These are phyloP conservation scores for Metarhizium album DNA, from an alignment of 2,329 filamentous ascomycete species.

Conservation along the genomic window DNA sequence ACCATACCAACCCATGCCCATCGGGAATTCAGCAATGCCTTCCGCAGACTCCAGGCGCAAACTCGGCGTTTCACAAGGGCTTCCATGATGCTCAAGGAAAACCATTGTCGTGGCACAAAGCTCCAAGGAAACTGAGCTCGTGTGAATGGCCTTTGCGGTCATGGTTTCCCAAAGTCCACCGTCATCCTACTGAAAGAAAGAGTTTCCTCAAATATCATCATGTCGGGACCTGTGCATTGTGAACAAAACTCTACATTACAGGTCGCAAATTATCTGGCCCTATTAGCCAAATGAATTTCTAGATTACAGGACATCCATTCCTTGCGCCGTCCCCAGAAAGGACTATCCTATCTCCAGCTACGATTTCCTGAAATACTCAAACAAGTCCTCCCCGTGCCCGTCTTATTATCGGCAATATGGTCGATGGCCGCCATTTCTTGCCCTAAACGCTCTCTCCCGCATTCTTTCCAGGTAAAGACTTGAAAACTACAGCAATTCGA, in stretches of 20 bases:
- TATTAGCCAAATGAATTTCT: not conserved
- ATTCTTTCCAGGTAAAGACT: not conserved
- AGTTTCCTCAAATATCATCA: no score
- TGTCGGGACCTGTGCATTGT: not conserved
- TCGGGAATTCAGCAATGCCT: no score
- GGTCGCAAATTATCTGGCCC: not conserved
- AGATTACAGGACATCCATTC: not conserved
- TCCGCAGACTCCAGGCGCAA: no score
- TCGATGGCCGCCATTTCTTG: not conserved
- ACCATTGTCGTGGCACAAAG: no score
- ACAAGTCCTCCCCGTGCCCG: not conserved
- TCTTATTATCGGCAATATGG: not conserved
- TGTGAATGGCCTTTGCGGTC: no score
- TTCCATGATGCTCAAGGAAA: no score
- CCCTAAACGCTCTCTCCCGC: not conserved
- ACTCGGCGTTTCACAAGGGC: no score
- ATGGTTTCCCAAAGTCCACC: no score
- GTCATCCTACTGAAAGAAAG: no score
- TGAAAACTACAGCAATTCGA: not conserved
- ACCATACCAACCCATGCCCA: no score
- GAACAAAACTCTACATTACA: not conserved
- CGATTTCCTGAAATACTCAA: slow-evolving; percentile 7
- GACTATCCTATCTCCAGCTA: slow-evolving; percentile 4
- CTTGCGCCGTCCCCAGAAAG: not conserved
- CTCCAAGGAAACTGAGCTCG: no score